These are phyloP conservation scores for Rhizophora mangle DNA, from an alignment of 345 rosid species.

Conservation along the genomic window DNA sequence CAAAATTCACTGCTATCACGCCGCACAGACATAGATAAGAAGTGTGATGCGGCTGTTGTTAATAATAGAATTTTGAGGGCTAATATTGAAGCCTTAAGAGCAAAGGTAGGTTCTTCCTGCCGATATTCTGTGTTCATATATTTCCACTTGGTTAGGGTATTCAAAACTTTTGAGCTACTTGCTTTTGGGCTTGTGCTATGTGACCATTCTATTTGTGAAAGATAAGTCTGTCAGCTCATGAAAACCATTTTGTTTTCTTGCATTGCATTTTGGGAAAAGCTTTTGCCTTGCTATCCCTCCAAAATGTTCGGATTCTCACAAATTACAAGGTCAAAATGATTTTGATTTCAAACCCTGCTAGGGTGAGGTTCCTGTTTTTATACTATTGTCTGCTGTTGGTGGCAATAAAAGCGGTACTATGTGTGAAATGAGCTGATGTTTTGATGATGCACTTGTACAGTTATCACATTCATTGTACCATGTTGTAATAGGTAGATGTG, in stretches of 20 bases:
- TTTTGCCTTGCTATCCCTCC: constrained; percentile 5
- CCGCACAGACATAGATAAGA: constrained; percentile 64
- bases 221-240: background rate
- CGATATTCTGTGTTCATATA: background rate
- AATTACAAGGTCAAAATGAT: background rate
- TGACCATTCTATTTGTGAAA: background rate
- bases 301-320: background rate
- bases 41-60: constrained; percentile 75
- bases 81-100: constrained; percentile 85
- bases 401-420: too few species aligned
- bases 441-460: constrained; percentile 11
- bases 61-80: constrained; percentile 92
- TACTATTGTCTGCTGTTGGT: background rate
- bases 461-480: constrained; percentile 1
- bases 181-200: background rate
- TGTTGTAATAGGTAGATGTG: constrained; percentile 7
- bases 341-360: background rate
- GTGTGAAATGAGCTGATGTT: background rate
- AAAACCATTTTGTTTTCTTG: background rate
- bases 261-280: background rate
- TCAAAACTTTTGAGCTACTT: background rate
- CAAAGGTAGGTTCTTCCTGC: constrained; percentile 50
- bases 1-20: constrained; percentile 64
- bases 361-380: constrained; percentile 5
- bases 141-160: background rate